Percentiles rank a stretch among this genome's conserved stretches.
phyloP scores from a whole-genome alignment of 805 yeast species.

The Ogataea salicorniae region DNA sequence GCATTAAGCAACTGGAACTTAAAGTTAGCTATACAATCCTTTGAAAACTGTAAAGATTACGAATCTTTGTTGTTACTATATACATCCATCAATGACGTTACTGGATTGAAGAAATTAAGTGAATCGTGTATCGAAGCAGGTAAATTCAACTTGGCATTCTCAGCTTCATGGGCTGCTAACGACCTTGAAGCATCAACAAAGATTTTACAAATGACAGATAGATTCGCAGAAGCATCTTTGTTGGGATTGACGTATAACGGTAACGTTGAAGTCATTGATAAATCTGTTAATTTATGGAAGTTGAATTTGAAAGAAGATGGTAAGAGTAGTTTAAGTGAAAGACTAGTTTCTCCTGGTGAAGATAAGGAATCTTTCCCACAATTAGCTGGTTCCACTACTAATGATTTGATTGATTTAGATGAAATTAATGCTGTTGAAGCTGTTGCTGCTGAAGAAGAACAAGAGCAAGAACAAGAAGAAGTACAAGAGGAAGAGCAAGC shows the following conservation, averaged over 20 bases:
- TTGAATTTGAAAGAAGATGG: slow-evolving; percentile 44
- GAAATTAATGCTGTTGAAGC: slow-evolving; percentile 8
- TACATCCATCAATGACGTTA: slow-evolving; percentile 70
- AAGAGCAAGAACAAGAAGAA: slow-evolving; percentile 17
- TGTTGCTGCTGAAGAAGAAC: slow-evolving; percentile 4
- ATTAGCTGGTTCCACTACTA: slow-evolving; percentile 27
- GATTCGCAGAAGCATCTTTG: slow-evolving; percentile 81
- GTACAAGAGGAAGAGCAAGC: slow-evolving; percentile 16
- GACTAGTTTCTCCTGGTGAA: slow-evolving; percentile 45
- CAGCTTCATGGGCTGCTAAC: slow-evolving; percentile 84
- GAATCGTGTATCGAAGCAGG: slow-evolving; percentile 65
- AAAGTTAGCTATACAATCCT: slow-evolving; percentile 74
- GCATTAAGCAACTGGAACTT: slow-evolving; percentile 77
- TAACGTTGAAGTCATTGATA: slow-evolving; percentile 35
- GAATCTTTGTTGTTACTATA: slow-evolving; percentile 77
- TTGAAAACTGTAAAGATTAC: slow-evolving; percentile 71
- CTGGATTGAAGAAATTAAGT: slow-evolving; percentile 59
- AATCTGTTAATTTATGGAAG: slow-evolving; percentile 65
- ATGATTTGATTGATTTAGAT: slow-evolving; percentile 24
- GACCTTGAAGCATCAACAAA: slow-evolving; percentile 59
- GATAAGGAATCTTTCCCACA: slow-evolving; percentile 36
- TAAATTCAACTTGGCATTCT: slow-evolving; percentile 84
- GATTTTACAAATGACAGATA: slow-evolving; percentile 60
- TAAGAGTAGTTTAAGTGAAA: slow-evolving; percentile 53
- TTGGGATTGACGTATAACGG: slow-evolving; percentile 69